A percentile compares a stretch with the other conserved stretches of the same genome.
Conservation (phyloP, 345 rosid genomes). For the Citrus australasica region DNA sequence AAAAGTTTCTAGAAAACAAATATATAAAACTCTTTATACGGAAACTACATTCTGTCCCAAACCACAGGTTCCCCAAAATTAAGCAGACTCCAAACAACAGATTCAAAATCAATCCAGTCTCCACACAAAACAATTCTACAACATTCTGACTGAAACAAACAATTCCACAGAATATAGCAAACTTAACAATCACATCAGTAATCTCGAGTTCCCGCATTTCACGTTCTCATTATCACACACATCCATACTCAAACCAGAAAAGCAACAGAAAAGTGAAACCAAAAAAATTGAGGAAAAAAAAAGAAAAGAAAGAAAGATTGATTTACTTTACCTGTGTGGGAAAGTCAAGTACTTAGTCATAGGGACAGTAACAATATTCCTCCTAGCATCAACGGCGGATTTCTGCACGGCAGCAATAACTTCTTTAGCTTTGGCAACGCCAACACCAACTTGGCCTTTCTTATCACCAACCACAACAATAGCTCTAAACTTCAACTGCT, state of each 20-base stretch:
- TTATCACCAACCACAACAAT: slow-evolving; percentile 85
- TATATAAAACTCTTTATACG: not conserved
- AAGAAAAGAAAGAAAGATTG: not conserved
- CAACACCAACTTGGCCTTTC: slow-evolving; percentile 82
- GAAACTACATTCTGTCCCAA: not conserved
- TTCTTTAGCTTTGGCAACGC: slow-evolving; percentile 85
- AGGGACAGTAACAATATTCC: slow-evolving; percentile 72
- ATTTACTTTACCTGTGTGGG: slow-evolving; percentile 64
- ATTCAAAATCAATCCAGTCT: not conserved
- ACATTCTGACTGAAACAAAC: not conserved
- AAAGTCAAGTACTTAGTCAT: slow-evolving; percentile 89
- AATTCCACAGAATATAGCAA: not conserved
- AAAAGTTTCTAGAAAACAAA: not conserved
- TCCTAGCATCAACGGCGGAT: slow-evolving; percentile 69
- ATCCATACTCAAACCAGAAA: slow-evolving; percentile 1
- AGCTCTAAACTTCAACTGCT: slow-evolving; percentile 71
- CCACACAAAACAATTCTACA: not conserved
- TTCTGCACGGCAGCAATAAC: slow-evolving; percentile 78
- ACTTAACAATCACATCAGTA: not conserved
- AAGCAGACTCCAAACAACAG: not conserved
- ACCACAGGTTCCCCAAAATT: not conserved
- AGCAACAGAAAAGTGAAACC: slow-evolving; percentile 1
- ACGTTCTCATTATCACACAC: not conserved
- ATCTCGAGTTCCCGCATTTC: not conserved
- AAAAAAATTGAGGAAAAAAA: not conserved